Percentiles rank a stretch among this genome's conserved stretches.
phyloP scores from a whole-genome alignment of 176 grass and related monocot genomes.

The Saccharum officinarum region DNA sequence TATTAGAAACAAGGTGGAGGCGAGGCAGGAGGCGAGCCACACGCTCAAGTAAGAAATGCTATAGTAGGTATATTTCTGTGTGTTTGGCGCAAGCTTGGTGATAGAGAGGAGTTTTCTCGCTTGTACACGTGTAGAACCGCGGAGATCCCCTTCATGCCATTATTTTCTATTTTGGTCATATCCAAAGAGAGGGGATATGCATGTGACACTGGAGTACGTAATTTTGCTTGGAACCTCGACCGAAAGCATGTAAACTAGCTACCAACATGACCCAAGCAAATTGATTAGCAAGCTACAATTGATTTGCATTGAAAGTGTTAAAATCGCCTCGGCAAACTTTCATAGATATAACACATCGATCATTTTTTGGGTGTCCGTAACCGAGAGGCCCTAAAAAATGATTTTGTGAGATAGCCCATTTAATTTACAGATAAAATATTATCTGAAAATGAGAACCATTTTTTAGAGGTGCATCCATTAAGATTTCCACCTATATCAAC shows the following conservation, averaged over 20 bases:
- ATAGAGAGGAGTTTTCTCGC: neutral
- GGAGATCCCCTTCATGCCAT: neutral
- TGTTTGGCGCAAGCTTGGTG: neutral
- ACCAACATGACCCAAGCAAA: neutral
- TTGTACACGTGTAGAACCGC: neutral
- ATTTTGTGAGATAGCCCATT: too few species aligned
- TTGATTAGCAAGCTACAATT: neutral
- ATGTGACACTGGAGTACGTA: neutral
- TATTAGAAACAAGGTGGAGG: conserved; percentile 32
- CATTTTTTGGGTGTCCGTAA: too few species aligned
- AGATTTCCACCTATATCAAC: too few species aligned
- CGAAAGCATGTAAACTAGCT: neutral
- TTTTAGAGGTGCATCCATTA: too few species aligned
- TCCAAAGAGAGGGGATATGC: neutral
- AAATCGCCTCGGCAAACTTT: too few species aligned
- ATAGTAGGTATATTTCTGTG: neutral
- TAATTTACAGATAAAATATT: too few species aligned
- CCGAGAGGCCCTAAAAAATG: too few species aligned
- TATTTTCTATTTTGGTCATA: neutral
- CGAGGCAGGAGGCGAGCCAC: conserved; percentile 41
- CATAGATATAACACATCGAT: too few species aligned
- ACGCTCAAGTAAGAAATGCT: neutral
- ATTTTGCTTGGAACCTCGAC: neutral
- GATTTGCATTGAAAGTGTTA: neutral
- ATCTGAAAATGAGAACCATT: too few species aligned